These are phyloP conservation scores for Hippophae rhamnoides DNA, from an alignment of 306 rosid genomes.

Conservation along the genomic window DNA sequence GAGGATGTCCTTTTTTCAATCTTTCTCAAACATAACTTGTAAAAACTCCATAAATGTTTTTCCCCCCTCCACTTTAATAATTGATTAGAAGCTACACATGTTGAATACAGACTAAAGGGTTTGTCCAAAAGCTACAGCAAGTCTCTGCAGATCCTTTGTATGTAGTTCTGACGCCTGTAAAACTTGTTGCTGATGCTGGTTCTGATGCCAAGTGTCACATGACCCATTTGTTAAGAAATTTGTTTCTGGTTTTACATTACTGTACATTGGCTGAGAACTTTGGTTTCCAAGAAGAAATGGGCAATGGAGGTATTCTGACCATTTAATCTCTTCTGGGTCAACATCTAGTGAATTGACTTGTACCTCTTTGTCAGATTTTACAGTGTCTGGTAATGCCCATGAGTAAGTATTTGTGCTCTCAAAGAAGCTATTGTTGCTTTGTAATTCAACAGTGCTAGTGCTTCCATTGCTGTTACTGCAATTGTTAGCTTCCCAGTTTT, in stretches of 20 bases:
- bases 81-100: conserved; percentile 20
- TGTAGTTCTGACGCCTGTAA: conserved; percentile 43
- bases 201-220: conserved; percentile 13
- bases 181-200: conserved; percentile 5
- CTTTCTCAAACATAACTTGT: conserved; percentile 13
- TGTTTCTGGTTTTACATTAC: conserved; percentile 42
- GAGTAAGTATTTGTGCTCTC: conserved; percentile 15
- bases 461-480: conserved; percentile 29
- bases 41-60: conserved; percentile 26
- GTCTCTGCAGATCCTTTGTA: conserved; percentile 67
- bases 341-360: conserved; percentile 18
- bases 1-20: conserved; percentile 19
- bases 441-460: conserved; percentile 23
- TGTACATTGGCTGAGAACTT: conserved; percentile 26
- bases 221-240: conserved; percentile 12
- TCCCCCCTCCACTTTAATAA: conserved; percentile 17
- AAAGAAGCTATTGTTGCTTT: conserved; percentile 24
- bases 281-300: conserved; percentile 45
- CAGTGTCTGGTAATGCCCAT: conserved; percentile 23
- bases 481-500: conserved; percentile 36
- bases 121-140: conserved; percentile 71
- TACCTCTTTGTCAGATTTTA: conserved; percentile 21
- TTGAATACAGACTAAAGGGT: conserved; percentile 40
- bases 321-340: conserved; percentile 52
- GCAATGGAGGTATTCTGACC: conserved; percentile 58